These are phyloP conservation scores for Mycena belliarum DNA, from an alignment of 768 basidiomycete genomes.

Conservation along the genomic window DNA sequence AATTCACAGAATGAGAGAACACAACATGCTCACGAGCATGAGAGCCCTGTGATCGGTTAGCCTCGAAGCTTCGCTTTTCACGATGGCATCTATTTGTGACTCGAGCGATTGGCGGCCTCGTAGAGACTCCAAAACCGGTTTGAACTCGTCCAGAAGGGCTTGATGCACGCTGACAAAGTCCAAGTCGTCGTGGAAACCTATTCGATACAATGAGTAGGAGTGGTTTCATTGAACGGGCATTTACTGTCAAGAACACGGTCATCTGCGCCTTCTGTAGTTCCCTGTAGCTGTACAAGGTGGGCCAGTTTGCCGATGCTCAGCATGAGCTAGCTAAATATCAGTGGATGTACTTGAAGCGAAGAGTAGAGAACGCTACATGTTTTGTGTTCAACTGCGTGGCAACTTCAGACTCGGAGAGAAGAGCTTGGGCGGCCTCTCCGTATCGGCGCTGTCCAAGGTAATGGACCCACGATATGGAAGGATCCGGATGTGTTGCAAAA, in stretches of 20 bases:
- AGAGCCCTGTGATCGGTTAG: conserved; percentile 53
- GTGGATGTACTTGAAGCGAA: neutral
- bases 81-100: conserved; percentile 63
- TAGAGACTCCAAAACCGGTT: conserved; percentile 42
- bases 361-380: conserved; percentile 56
- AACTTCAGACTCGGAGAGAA: conserved; percentile 60
- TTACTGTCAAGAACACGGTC: conserved; percentile 59
- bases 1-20: neutral
- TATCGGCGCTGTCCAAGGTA: conserved; percentile 73
- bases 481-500: conserved; percentile 60
- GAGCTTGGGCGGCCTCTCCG: conserved; percentile 60
- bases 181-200: conserved; percentile 84
- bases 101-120: conserved; percentile 69
- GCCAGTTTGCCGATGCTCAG: conserved; percentile 89
- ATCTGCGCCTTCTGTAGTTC: conserved; percentile 45
- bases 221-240: conserved; percentile 13
- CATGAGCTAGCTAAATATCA: conserved; percentile 62
- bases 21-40: conserved; percentile 40
- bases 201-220: conserved; percentile 4
- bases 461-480: conserved; percentile 83
- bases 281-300: conserved; percentile 78
- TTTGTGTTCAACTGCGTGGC: conserved; percentile 65
- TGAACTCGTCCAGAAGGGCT: conserved; percentile 64
- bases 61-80: conserved; percentile 52
- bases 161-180: conserved; percentile 89